Conservation (phyloP, 176 grass and related monocot genomes). For the Triticum urartu region DNA sequence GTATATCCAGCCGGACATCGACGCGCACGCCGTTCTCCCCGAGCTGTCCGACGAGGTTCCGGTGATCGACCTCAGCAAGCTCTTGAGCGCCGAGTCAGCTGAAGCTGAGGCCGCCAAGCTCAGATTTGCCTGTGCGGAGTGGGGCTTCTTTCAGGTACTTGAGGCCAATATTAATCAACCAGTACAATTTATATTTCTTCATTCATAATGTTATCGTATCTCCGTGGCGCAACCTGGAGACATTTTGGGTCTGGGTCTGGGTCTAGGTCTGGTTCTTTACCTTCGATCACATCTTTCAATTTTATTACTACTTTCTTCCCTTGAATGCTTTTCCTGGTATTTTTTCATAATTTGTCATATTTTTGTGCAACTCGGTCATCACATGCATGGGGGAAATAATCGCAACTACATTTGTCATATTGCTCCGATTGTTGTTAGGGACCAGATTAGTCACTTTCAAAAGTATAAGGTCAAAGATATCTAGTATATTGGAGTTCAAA, state of each 20-base stretch:
- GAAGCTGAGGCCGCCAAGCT: slow-evolving; percentile 33
- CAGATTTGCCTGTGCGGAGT: slow-evolving; percentile 46
- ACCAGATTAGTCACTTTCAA: neutral
- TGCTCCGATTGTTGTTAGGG: neutral
- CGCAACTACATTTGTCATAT: neutral
- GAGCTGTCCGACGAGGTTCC: slow-evolving; percentile 28
- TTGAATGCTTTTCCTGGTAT: neutral
- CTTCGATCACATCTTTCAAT: neutral
- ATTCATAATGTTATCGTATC: no score
- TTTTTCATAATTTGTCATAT: neutral
- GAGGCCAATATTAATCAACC: no score
- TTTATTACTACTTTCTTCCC: neutral
- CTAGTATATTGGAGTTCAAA: neutral
- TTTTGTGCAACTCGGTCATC: neutral
- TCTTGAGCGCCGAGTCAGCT: neutral
- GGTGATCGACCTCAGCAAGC: slow-evolving; percentile 32
- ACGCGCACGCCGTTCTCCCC: neutral
- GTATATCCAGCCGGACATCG: slow-evolving; percentile 44
- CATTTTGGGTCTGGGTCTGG: no score
- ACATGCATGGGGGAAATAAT: neutral
- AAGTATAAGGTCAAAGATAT: neutral
- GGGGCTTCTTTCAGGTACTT: slow-evolving; percentile 59
- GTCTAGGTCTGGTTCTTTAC: no score
- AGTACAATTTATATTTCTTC: no score
- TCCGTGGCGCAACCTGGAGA: no score